Percentiles rank a stretch among this genome's conserved stretches.
Conservation (phyloP, 371 early-diverging fungal species). For the Lichtheimia ramosa region DNA sequence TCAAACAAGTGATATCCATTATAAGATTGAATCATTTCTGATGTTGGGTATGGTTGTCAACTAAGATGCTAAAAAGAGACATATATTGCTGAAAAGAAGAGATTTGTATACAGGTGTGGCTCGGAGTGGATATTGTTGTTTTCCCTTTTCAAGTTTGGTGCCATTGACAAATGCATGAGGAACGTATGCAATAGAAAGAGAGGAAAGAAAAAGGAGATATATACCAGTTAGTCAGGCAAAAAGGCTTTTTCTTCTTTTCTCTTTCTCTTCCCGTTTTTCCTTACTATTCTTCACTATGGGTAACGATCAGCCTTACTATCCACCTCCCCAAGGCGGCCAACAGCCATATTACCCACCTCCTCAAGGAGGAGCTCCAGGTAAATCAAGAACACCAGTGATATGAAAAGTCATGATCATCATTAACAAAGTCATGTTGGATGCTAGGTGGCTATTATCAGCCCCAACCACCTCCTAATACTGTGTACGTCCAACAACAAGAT, state of each 20-base stretch:
- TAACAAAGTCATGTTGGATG: neutral
- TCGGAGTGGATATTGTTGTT: too few relatives aligned
- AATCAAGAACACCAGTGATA: neutral
- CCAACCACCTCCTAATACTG: constrained; percentile 15
- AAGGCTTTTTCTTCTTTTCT: constrained; percentile 1
- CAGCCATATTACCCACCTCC: constrained; percentile 15
- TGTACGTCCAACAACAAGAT: constrained; percentile 14
- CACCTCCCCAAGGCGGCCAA: constrained; percentile 10
- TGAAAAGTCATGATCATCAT: neutral
- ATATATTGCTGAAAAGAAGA: too few relatives aligned
- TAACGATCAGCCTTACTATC: constrained; percentile 14
- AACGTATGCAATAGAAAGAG: too few relatives aligned
- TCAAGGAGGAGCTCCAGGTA: constrained; percentile 17
- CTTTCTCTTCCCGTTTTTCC: constrained; percentile 1
- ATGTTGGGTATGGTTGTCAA: too few relatives aligned
- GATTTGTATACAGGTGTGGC: too few relatives aligned
- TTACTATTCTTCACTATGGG: neutral
- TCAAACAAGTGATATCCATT: too few relatives aligned
- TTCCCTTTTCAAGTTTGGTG: too few relatives aligned
- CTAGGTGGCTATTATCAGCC: constrained; percentile 15
- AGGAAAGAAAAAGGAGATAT: too few relatives aligned
- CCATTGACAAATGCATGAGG: too few relatives aligned
- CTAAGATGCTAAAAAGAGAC: too few relatives aligned
- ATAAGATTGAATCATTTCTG: too few relatives aligned
- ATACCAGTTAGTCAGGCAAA: neutral